A percentile compares a stretch with the other conserved stretches of the same genome.
Conservation (phyloP, 768 basidiomycete species). For the Leccinum sublutescens region DNA sequence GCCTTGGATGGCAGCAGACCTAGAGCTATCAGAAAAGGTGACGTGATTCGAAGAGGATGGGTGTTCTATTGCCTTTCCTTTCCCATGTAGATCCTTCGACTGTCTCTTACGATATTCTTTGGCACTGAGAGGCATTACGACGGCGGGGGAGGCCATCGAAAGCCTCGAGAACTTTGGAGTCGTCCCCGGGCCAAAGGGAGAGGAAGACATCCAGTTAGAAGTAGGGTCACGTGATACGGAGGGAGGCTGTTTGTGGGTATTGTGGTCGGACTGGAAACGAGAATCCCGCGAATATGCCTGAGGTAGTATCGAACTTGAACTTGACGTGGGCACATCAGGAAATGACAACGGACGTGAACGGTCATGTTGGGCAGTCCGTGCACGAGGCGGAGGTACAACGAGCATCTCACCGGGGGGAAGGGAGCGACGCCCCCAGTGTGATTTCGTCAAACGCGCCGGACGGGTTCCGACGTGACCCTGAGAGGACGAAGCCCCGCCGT, state of each 20-base stretch:
- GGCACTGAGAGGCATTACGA: slow-evolving; percentile 33
- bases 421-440: slow-evolving; percentile 7
- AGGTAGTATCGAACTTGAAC: neutral
- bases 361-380: slow-evolving; percentile 18
- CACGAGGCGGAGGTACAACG: slow-evolving; percentile 19
- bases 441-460: slow-evolving; percentile 4
- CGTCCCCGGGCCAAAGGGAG: slow-evolving; percentile 30
- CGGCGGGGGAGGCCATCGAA: slow-evolving; percentile 25
- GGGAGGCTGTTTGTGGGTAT: slow-evolving; percentile 16
- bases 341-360: slow-evolving; percentile 20
- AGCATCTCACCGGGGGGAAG: slow-evolving; percentile 1
- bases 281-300: slow-evolving; percentile 15
- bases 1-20: neutral
- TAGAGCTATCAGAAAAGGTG: slow-evolving; percentile 12
- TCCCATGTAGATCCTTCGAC: slow-evolving; percentile 5
- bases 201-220: slow-evolving; percentile 29
- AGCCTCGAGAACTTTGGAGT: slow-evolving; percentile 33
- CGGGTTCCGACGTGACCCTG: slow-evolving; percentile 10
- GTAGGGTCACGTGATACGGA: slow-evolving; percentile 26
- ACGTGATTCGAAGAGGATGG: slow-evolving; percentile 6
- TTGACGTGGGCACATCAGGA: neutral
- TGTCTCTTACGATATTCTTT: slow-evolving; percentile 28
- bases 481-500: slow-evolving; percentile 20
- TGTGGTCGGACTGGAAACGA: slow-evolving; percentile 5
- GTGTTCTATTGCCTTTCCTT: slow-evolving; percentile 8